Conservation (phyloP, 169 alveolate genomes). For the Plasmodium relictum region DNA sequence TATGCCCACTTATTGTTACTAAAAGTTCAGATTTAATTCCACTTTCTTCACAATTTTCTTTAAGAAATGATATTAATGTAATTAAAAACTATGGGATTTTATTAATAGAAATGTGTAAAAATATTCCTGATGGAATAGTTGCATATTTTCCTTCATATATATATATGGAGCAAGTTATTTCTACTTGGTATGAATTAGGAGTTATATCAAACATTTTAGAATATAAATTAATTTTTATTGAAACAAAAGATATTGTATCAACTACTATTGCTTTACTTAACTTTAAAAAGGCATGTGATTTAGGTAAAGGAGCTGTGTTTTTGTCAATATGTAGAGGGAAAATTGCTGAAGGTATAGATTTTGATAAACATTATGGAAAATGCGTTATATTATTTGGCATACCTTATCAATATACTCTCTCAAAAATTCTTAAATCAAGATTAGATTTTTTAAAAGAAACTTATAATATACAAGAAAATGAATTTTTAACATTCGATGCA, state of each 20-base stretch:
- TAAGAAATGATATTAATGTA: conserved; percentile 93
- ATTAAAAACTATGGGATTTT: conserved; percentile 95
- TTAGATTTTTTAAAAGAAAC: conserved; percentile 87
- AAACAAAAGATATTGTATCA: conserved; percentile 96
- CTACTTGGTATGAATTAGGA: conserved; percentile 97
- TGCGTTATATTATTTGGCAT: conserved; percentile 98
- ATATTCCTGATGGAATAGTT: conserved; percentile 97
- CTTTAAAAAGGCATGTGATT: conserved; percentile 96
- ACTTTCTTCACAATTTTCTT: conserved; percentile 93
- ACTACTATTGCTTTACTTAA: conserved; percentile 95
- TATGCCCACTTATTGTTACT: conserved; percentile 96
- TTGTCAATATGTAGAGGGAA: conserved; percentile 97
- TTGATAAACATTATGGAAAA: conserved; percentile 98
- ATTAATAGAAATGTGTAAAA: conserved; percentile 91
- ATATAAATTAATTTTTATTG: conserved; percentile 96
- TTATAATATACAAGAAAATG: conserved; percentile 95
- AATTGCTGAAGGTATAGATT: conserved; percentile 99
- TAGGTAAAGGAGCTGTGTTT: conserved; percentile 98
- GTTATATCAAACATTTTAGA: conserved; percentile 92
- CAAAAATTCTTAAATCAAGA: conserved; percentile 93
- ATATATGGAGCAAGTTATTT: conserved; percentile 92
- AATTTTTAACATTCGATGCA: conserved; percentile 98
- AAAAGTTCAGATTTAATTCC: conserved; percentile 94
- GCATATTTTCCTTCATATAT: conserved; percentile 97
- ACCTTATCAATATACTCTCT: conserved; percentile 96